These are phyloP conservation scores for Hanseniaspora vineae DNA, from an alignment of 805 yeast genomes.

Conservation along the genomic window DNA sequence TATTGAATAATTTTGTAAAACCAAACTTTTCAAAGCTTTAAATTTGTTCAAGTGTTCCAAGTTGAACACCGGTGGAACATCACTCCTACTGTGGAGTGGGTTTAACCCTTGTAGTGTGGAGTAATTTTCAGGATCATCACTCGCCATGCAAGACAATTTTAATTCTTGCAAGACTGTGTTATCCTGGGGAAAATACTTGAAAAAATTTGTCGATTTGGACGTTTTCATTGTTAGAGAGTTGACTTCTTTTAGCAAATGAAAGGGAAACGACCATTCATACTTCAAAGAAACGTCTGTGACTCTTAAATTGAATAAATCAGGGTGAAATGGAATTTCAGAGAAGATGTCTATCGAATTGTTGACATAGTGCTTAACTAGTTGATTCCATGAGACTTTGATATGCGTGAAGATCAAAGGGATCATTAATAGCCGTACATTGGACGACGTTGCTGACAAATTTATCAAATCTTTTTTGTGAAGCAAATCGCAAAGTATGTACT, in stretches of 20 bases:
- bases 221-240: slow-evolving; percentile 14
- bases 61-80: slow-evolving; percentile 21
- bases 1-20: slow-evolving; percentile 28
- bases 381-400: slow-evolving; percentile 8
- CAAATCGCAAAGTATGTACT: not conserved
- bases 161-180: slow-evolving; percentile 10
- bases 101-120: too few relatives aligned
- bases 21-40: slow-evolving; percentile 21
- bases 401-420: slow-evolving; percentile 7
- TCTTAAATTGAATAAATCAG: slow-evolving; percentile 15
- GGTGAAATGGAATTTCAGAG: slow-evolving; percentile 4
- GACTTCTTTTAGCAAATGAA: slow-evolving; percentile 13
- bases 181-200: slow-evolving; percentile 19
- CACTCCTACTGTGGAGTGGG: too few relatives aligned
- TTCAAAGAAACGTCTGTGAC: slow-evolving; percentile 19
- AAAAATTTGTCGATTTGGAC: slow-evolving; percentile 23
- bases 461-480: not conserved
- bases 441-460: slow-evolving; percentile 2
- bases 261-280: slow-evolving; percentile 26
- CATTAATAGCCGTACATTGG: not conserved
- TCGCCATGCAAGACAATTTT: not conserved
- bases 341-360: slow-evolving; percentile 6
- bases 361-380: slow-evolving; percentile 6
- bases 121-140: too few relatives aligned
- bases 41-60: slow-evolving; percentile 32